Base-by-base conservation (phyloP, 2,329 filamentous ascomycete species). In the Alternaria novae-zelandiae region DNA sequence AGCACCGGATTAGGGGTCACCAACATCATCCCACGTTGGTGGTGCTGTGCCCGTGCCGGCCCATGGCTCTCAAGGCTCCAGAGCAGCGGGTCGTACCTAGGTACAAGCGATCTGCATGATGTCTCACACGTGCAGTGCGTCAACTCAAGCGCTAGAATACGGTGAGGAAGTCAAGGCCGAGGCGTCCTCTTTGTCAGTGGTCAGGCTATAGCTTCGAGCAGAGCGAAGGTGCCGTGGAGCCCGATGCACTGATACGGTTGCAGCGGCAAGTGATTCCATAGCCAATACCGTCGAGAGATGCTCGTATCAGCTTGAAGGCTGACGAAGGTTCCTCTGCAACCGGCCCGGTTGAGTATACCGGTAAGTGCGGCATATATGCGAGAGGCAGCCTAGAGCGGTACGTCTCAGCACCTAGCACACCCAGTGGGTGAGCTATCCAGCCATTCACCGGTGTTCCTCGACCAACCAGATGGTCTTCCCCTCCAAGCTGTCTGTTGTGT, bases 341-440 rank as follows among this genome's bases (percentile, higher is more conserved):
- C 11, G 23, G 25, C 36, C 59, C 46, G n/a, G 46, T 25, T 13
- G 28, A 44, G 54, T 36, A 56, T 50, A 32, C 32, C 45, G 53
- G 53, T 21, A 30, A 10, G 10, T 61, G 59, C 54, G 59, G 54
- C 46, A 58, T 46, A 46, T 61, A 41, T 58, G 54, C 59, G 59
- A 53, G 46, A 51, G 46, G 54, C 21, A 54, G 54, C 59, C 45
- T 50, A 6, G 32, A 57, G 58, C 58, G 58, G 58, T 57, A 44
- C 45, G 15, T 45, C 43, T 26, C 53, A 54, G 15, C 32, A 51
- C 25, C 26, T 20, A 51, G 32, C 47, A 25, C 36, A 50, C 26
- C 49, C 45, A 44, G 25, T 46, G 13, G 32, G 49, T 13, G 45
- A 53, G 20, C 36, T 36, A 61, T 21, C n/a, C 11, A 36, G 25